Base-by-base conservation (phyloP, 257 asterid species). In the Ligustrum vulgare region DNA sequence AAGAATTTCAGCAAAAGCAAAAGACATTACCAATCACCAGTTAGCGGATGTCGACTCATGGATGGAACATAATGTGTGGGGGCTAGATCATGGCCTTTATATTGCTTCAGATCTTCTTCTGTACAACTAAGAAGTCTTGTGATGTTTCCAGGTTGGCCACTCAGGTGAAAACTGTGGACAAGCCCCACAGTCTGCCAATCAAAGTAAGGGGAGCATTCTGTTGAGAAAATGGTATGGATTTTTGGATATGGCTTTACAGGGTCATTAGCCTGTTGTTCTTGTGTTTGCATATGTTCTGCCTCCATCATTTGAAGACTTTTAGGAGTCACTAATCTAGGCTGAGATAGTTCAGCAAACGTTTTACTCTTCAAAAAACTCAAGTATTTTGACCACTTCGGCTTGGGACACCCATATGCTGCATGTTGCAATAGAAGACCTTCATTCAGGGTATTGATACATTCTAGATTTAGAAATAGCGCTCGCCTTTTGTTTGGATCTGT, bases 131-230 rank as follows among this genome's bases (percentile, higher is more conserved):
- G 86, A 62, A 95, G 91, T 79, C 99, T 82, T 3, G 99, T 95
- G 77, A 95, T 92, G 78, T 81, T 87, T 47, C 98, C 99, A 13
- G 98, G 99, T 87, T 95, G 99, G 71, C 97, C 96, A 77, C 99
- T 93, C 80, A 8, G 75, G 80, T 91, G 82, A 85, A 95, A 95
- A 82, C 99, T 95, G 83, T 95, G 97, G 54, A 95, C 86, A 16
- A 94, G 97, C 64, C 99, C 99, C 64, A 94, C 89, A 32, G 99
- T 94, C 68, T 94, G 99, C 99, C 98, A 94, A 84, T 94, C 99
- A 35, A 94, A 94, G 84, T 94, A 92, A 73, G 97, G 78, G 33
- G 94, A 80, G 82, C 98, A 95, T 81, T 95, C 99, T 8, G 99
- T 92, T 16, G 97, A 95, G 81, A 95, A 95, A 76, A 95, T 79